A percentile compares a stretch with the other conserved stretches of the same genome.
Evolutionary conservation across 2,329 filamentous ascomycete species (phyloP).

Genomic region (Fusarium sp.): DNA sequence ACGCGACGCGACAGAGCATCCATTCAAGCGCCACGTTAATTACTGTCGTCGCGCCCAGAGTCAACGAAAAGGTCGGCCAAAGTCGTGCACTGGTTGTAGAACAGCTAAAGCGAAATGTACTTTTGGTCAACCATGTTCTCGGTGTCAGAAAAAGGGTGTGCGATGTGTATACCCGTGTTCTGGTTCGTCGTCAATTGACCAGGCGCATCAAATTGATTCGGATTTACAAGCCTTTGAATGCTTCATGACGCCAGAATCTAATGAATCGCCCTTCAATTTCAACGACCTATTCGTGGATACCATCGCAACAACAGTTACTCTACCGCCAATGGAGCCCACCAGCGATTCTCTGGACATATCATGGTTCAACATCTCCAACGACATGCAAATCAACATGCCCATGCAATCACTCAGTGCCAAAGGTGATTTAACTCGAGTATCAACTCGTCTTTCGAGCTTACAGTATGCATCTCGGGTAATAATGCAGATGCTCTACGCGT

Average conservation of each 20-base stretch:
- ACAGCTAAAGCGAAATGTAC: conserved; percentile 42
- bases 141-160: conserved; percentile 30
- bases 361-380: neutral
- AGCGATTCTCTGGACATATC: accelerated
- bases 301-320: neutral
- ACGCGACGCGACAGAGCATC: conserved; percentile 24
- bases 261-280: neutral
- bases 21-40: conserved; percentile 43
- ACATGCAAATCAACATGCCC: neutral
- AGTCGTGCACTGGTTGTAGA: conserved; percentile 39
- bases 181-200: neutral
- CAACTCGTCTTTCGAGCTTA: conserved; percentile 1
- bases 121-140: conserved; percentile 40
- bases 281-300: neutral
- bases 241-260: accelerated
- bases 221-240: neutral
- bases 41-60: conserved; percentile 44
- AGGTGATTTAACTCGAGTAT: conserved; percentile 30
- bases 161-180: conserved; percentile 28
- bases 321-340: accelerated
- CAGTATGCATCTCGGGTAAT: conserved; percentile 41
- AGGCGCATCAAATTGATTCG: neutral
- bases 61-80: conserved; percentile 42
- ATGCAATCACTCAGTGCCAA: neutral
- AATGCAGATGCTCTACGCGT: conserved; percentile 43